These are phyloP conservation scores for Lactarius hatsudake DNA, from an alignment of 768 basidiomycete genomes.

Conservation along the genomic window DNA sequence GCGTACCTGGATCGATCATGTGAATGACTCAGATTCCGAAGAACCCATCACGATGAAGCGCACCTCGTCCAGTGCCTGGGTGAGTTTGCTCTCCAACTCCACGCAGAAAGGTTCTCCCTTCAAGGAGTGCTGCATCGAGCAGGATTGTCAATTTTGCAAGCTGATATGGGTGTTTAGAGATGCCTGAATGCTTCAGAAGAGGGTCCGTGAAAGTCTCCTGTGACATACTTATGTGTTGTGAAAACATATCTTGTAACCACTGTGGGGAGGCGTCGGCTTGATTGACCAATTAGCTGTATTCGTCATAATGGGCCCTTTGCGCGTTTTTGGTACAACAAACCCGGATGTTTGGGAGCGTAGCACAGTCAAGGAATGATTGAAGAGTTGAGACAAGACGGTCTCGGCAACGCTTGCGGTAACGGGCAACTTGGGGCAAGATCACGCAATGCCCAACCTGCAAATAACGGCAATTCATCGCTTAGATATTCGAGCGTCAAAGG, in stretches of 20 bases:
- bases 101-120: not conserved
- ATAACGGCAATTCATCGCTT: not conserved
- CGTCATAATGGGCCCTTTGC: not conserved
- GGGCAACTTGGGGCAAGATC: not conserved
- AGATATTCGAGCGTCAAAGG: not conserved
- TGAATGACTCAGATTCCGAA: no score
- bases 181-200: not conserved
- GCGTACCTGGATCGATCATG: not conserved
- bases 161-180: not conserved
- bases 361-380: not conserved
- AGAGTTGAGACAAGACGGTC: not conserved
- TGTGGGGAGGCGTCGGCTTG: not conserved
- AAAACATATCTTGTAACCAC: not conserved
- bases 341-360: not conserved
- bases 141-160: not conserved
- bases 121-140: not conserved
- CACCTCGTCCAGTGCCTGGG: not conserved
- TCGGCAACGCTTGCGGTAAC: not conserved
- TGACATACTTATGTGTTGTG: not conserved
- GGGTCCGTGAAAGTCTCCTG: not conserved
- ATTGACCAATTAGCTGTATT: no score
- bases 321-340: not conserved
- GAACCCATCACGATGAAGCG: not conserved
- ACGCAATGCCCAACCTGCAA: slow-evolving; percentile 7
- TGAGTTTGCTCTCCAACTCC: not conserved